Evolutionary conservation across 2,329 filamentous ascomycete species (phyloP).

Genomic region (Colletotrichum cereale): DNA sequence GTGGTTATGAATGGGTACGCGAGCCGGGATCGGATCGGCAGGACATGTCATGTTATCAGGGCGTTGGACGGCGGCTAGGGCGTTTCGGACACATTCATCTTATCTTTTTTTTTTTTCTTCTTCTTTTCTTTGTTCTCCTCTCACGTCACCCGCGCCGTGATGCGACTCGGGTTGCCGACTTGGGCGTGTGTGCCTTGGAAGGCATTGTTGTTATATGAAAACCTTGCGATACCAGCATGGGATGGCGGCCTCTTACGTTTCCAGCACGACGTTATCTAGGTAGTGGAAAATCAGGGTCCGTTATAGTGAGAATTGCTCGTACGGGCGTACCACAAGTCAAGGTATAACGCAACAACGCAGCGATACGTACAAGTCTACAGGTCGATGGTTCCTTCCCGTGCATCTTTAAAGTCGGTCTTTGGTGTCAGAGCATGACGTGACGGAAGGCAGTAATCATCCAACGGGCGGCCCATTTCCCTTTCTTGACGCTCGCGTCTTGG

Average conservation of each 20-base stretch:
- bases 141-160: background rate
- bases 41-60: slow-evolving; percentile 31
- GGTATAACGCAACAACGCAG: slow-evolving; percentile 8
- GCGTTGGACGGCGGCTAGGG: slow-evolving; percentile 33
- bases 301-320: slow-evolving; percentile 7
- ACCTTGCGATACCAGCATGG: slow-evolving; percentile 6
- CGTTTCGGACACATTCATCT: slow-evolving; percentile 30
- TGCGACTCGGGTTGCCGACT: slow-evolving; percentile 2
- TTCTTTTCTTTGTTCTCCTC: background rate
- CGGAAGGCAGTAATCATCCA: slow-evolving; percentile 3
- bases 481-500: background rate
- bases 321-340: slow-evolving; percentile 1
- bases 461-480: background rate
- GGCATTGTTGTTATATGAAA: slow-evolving; percentile 10
- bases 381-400: background rate
- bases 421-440: slow-evolving; percentile 29
- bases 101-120: background rate
- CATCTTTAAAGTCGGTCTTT: background rate
- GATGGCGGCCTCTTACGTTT: slow-evolving; percentile 28
- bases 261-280: background rate
- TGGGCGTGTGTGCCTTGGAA: background rate
- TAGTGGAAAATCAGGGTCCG: slow-evolving; percentile 5
- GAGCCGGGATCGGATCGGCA: slow-evolving; percentile 20
- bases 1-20: slow-evolving; percentile 13
- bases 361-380: slow-evolving; percentile 6